Conservation (phyloP, 768 basidiomycete species). For the Podaxis pistillaris region DNA sequence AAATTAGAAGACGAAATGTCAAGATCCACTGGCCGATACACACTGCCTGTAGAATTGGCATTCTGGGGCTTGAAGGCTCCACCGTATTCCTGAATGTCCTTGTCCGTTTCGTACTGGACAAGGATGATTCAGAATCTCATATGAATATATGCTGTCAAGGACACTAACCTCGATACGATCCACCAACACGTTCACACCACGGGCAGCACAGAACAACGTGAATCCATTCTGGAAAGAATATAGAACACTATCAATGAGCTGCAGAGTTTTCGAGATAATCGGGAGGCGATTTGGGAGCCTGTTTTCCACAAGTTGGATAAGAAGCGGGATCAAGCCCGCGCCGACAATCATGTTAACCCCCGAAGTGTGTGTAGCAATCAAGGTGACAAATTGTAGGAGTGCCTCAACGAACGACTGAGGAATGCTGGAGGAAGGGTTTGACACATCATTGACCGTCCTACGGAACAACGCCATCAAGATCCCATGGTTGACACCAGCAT, state of each 20-base stretch:
- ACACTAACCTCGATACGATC: slow-evolving; percentile 77
- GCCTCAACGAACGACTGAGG: slow-evolving; percentile 83
- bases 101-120: slow-evolving; percentile 62
- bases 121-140: slow-evolving; percentile 9
- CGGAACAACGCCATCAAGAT: slow-evolving; percentile 88
- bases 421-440: slow-evolving; percentile 59
- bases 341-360: slow-evolving; percentile 94
- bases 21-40: slow-evolving; percentile 10
- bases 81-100: slow-evolving; percentile 58
- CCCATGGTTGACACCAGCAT: slow-evolving; percentile 95
- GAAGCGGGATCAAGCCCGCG: slow-evolving; percentile 84
- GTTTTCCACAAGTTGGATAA: slow-evolving; percentile 89
- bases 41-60: slow-evolving; percentile 20
- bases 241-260: slow-evolving; percentile 87
- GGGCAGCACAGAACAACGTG: slow-evolving; percentile 78
- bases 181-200: slow-evolving; percentile 84
- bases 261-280: slow-evolving; percentile 87
- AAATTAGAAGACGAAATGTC: background rate
- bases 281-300: slow-evolving; percentile 63
- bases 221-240: slow-evolving; percentile 90
- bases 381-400: slow-evolving; percentile 81
- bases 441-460: slow-evolving; percentile 74
- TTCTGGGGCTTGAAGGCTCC: slow-evolving; percentile 23
- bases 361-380: slow-evolving; percentile 78
- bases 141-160: background rate